These are phyloP conservation scores for Ceratobasidium sp. DNA, from an alignment of 1,284 basidiomycete species.

Conservation along the genomic window DNA sequence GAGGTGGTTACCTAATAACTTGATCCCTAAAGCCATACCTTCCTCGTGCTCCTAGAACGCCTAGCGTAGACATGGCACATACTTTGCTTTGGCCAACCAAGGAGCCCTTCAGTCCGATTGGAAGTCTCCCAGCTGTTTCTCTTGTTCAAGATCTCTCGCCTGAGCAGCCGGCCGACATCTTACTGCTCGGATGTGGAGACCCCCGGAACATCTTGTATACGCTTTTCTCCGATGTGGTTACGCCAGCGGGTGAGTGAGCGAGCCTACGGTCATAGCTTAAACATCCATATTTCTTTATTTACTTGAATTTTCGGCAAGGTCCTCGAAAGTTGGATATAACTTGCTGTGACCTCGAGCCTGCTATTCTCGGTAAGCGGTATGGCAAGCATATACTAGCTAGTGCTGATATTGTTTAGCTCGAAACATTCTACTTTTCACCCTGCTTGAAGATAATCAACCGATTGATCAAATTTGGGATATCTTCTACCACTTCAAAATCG, in stretches of 20 bases:
- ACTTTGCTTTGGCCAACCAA: conserved; percentile 53
- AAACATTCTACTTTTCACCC: conserved; percentile 24
- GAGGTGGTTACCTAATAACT: neutral
- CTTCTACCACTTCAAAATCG: conserved; percentile 20
- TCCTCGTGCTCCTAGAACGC: neutral
- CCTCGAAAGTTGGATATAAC: conserved; percentile 67
- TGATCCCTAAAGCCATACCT: neutral
- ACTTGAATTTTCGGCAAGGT: neutral
- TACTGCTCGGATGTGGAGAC: conserved; percentile 72
- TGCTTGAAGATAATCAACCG: conserved; percentile 9
- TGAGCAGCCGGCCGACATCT: conserved; percentile 62
- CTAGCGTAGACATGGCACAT: conserved; percentile 51
- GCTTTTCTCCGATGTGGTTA: conserved; percentile 61
- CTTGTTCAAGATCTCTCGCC: conserved; percentile 65
- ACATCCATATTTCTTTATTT: conserved; percentile 32
- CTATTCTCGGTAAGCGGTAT: conserved; percentile 63
- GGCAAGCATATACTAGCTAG: neutral
- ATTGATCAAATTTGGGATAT: neutral
- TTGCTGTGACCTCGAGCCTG: conserved; percentile 72
- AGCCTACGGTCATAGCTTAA: neutral
- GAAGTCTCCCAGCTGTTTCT: conserved; percentile 67
- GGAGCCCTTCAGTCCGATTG: conserved; percentile 54
- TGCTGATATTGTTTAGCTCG: conserved; percentile 1
- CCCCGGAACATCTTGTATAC: conserved; percentile 70
- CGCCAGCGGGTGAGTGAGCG: neutral